A percentile compares a stretch with the other conserved stretches of the same genome.
Evolutionary conservation across 176 grass and related monocot species (phyloP).

Genomic region (Oryza nivara): DNA sequence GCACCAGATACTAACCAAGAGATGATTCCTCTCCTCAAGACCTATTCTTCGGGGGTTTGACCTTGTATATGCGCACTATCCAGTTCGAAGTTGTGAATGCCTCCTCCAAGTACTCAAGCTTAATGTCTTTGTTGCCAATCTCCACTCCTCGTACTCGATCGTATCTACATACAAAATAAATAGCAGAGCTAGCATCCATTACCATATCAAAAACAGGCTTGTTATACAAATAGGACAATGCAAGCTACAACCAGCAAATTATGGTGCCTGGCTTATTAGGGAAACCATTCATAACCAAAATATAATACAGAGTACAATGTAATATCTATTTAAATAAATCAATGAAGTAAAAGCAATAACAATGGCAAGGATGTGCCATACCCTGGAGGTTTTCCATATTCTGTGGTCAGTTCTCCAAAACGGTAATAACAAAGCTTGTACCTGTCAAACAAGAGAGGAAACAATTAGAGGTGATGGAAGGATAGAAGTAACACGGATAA

Average conservation of each 20-base stretch:
- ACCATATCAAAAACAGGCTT: neutral
- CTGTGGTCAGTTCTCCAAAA: slow-evolving; percentile 93
- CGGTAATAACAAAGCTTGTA: slow-evolving; percentile 98
- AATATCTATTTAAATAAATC: slow-evolving; percentile 13
- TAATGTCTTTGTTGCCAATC: slow-evolving; percentile 96
- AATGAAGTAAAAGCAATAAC: neutral
- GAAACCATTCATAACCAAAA: slow-evolving; percentile 1
- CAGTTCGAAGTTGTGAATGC: slow-evolving; percentile 94
- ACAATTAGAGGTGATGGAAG: neutral
- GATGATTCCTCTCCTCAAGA: slow-evolving; percentile 60
- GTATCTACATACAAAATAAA: slow-evolving; percentile 56
- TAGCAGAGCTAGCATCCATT: neutral
- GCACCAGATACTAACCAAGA: neutral
- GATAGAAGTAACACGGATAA: neutral
- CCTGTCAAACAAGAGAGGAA: slow-evolving; percentile 52
- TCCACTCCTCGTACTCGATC: slow-evolving; percentile 96
- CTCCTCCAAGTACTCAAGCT: slow-evolving; percentile 98
- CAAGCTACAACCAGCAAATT: slow-evolving; percentile 2
- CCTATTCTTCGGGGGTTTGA: slow-evolving; percentile 95
- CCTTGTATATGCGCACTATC: slow-evolving; percentile 99
- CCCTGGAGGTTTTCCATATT: slow-evolving; percentile 95
- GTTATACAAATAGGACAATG: slow-evolving; percentile 27
- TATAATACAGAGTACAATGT: neutral
- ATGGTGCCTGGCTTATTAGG: slow-evolving; percentile 11
- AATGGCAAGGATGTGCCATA: slow-evolving; percentile 46